A percentile compares a stretch with the other conserved stretches of the same genome.
Conservation (phyloP, 2,329 filamentous ascomycete species). For the Penicillium janthinellum region DNA sequence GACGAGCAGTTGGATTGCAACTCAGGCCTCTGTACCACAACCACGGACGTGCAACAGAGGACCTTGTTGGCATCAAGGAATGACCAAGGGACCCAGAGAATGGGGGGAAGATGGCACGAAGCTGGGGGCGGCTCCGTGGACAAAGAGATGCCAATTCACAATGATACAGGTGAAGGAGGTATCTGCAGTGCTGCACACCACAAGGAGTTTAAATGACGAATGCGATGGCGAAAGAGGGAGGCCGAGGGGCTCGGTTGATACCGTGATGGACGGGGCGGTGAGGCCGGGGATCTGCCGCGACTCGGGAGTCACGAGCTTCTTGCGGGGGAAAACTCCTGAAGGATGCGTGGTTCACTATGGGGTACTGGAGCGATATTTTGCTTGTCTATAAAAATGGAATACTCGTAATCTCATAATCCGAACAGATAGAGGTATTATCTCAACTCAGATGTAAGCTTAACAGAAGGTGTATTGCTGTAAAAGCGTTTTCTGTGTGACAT, state of each 20-base stretch:
- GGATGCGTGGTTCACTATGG: too few species aligned
- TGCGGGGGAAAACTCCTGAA: not conserved
- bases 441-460: too few species aligned
- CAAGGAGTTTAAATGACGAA: not conserved
- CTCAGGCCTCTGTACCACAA: slow-evolving; percentile 26
- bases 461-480: too few species aligned
- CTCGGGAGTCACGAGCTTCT: too few species aligned
- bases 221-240: slow-evolving; percentile 12
- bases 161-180: not conserved
- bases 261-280: not conserved
- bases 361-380: too few species aligned
- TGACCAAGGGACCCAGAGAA: slow-evolving; percentile 6
- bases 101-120: slow-evolving; percentile 2
- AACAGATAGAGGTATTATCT: too few species aligned
- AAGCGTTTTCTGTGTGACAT: too few species aligned
- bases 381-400: too few species aligned
- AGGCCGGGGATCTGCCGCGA: not conserved
- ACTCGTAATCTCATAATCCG: too few species aligned
- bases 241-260: slow-evolving; percentile 12
- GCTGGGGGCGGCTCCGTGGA: slow-evolving; percentile 14
- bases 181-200: not conserved
- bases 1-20: slow-evolving; percentile 21
- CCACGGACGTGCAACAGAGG: slow-evolving; percentile 31
- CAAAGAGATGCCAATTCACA: slow-evolving; percentile 12
- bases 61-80: slow-evolving; percentile 42